Evolutionary conservation across 2,329 filamentous ascomycete genomes (phyloP), one percentile per base, ranked within the genome.

Genomic region (Phyllosticta paracitricarpa): DNA sequence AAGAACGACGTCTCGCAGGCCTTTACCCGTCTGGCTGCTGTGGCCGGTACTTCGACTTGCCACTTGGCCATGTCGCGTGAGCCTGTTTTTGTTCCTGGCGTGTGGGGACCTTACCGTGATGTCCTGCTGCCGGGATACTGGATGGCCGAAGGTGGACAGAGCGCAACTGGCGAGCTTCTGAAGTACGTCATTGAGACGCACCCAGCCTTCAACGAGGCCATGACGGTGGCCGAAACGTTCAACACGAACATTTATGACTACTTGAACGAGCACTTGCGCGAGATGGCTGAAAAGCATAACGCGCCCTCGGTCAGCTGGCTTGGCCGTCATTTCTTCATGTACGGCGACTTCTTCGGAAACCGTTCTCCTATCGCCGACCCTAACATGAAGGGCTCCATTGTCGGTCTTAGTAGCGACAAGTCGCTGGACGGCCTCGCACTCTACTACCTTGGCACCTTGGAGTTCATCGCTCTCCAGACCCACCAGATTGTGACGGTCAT

Each of bases 131-230:
- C 94, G 0, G 87, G 86, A 63, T 96, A 87, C 77, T 99, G 94
- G 94, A 89, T 99, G 83, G 91, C 94, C 17, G 94, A 99, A 75
- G 94, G 94, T 66, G 94, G 94, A 12, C 94, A 99, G 75, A 96
- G 91, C 26, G 94, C 94, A 4, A 99, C 94, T 0, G 94, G 94
- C 58, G 94, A 97, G 75, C 82, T 99, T 61, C 81, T 99, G 57
- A 92, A 94, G 70, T 91, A 97, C 76, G 88, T 97, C 68, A 85
- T 97, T 58, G 93, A 97, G 73, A 97, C 92, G 1, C 94, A 99
- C 71, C 90, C 93, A 2, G 92, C 92, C 2, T 93, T 92, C 75
- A 84, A 88, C 64, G 86, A 93, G 71, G 90, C 91, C 17, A 76
- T 85, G 65, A 89, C 89, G 2, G 82, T 91, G 56, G 90, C 92